Evolutionary conservation across 2,329 filamentous ascomycete genomes (phyloP), one percentile per base, ranked within the genome.

Genomic region (Aureobasidium sp.): DNA sequence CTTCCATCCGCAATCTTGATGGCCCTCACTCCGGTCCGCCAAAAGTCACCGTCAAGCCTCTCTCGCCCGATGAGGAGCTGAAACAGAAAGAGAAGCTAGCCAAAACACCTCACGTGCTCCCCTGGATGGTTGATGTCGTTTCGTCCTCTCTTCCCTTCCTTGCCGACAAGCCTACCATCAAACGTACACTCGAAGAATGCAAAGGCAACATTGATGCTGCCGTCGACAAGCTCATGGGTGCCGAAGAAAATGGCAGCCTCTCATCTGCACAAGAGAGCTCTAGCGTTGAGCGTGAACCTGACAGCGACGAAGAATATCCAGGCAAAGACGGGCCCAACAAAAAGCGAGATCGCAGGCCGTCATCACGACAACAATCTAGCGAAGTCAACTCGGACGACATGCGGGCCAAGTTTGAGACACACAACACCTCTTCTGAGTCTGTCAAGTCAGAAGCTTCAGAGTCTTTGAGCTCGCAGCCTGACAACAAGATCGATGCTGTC

Each of bases 1-100:
- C 84, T 5, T 87, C 85, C 0, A 82, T 88, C 66, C 81, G 85
- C 61, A 84, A 84, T 68, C 72, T 82, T 49, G 73, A 81, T 64
- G 84, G 84, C 7, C 83, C 83, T 8, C 83, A 85, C 69, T 77
- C 75, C 34, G 85, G 84, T 52, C 74, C 77, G 37, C 84, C 84
- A 12, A 70, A 77, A 22, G 78, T 85, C 39, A 69, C 68, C 57
- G 66, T 67, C 48, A 73, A 70, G 65, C 71, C 65, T 7, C 69
- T 76, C 64, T 70, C 71, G 66, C 68, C 73, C 0, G 75, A 77
- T 64, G 79, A 78, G 63, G 75, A 76, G 62, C 68, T 65, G 53
- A 71, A 69, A 45, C 72, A 75, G 63, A 70, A 71, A 64, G 70
- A 72, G 63, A 74, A 69, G 67, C 71, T 73, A 45, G 68, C 71